Percentiles rank a stretch among this genome's conserved stretches.
Conservation (phyloP, 1,284 basidiomycete species). For the Sphaerobolus stellatus region DNA sequence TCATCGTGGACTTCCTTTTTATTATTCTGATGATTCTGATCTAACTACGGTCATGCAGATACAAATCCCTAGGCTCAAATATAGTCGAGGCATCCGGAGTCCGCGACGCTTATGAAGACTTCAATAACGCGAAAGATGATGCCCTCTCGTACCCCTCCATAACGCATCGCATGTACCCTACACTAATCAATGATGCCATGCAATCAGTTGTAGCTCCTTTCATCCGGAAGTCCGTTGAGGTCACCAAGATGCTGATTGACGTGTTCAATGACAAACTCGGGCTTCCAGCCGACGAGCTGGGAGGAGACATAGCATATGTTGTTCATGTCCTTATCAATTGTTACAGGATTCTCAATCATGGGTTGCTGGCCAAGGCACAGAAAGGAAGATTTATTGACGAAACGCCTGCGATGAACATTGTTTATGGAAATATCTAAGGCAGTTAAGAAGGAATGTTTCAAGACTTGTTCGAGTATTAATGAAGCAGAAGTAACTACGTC, state of each 20-base stretch:
- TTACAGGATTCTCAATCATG: no score
- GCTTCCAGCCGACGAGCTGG: conserved; percentile 50
- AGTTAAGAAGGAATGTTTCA: no score
- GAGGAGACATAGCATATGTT: conserved; percentile 43
- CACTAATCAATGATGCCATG: conserved; percentile 51
- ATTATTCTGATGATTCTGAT: background rate
- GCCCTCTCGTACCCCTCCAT: conserved; percentile 53
- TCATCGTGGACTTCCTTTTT: conserved; percentile 18
- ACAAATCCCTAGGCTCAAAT: conserved; percentile 51
- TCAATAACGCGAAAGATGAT: conserved; percentile 58
- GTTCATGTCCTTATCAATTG: no score
- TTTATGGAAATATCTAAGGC: no score
- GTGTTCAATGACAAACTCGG: conserved; percentile 59
- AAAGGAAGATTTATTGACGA: no score
- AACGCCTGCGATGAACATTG: no score
- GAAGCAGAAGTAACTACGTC: no score
- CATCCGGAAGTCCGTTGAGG: conserved; percentile 52
- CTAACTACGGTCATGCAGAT: conserved; percentile 64
- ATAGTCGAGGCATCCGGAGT: background rate
- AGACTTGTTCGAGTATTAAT: no score
- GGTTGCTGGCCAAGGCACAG: no score
- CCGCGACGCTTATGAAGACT: background rate
- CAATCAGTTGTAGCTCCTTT: conserved; percentile 53
- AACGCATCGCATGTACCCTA: conserved; percentile 55
- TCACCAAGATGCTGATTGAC: conserved; percentile 54